A percentile compares a stretch with the other conserved stretches of the same genome.
Conservation (phyloP, 208 protist genomes). For the Wallacemonas sp. region DNA sequence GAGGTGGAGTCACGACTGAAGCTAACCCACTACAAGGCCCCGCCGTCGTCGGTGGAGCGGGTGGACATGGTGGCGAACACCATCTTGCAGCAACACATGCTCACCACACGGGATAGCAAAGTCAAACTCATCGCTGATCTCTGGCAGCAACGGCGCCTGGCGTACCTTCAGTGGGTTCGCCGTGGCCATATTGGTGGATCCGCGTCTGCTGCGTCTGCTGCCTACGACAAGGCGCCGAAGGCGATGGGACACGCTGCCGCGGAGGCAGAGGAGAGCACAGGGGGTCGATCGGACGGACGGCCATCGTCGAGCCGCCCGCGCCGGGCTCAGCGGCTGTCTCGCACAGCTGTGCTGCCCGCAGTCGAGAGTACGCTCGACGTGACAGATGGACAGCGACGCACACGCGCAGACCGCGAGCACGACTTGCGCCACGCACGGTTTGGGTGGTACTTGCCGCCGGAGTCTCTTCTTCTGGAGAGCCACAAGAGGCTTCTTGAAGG, state of each 20-base stretch:
- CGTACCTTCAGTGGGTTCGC: conserved; percentile 30
- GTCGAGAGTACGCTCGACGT: background rate
- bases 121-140: conserved; percentile 57
- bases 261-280: background rate
- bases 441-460: conserved; percentile 82
- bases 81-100: conserved; percentile 80
- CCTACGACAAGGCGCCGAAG: too few species aligned
- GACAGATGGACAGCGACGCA: conserved; percentile 7
- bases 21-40: conserved; percentile 56
- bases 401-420: background rate
- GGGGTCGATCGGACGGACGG: too few species aligned
- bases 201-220: too few species aligned
- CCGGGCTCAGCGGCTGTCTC: background rate
- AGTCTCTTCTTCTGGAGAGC: conserved; percentile 71
- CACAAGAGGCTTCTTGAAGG: conserved; percentile 67
- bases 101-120: conserved; percentile 76
- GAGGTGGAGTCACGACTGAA: conserved; percentile 64
- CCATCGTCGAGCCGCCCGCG: background rate
- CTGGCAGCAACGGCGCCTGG: conserved; percentile 35
- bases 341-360: background rate
- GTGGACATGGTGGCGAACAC: conserved; percentile 68
- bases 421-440: conserved; percentile 33
- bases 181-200: too few species aligned
- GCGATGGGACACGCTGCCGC: background rate
- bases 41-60: conserved; percentile 44